Percentiles rank a stretch among this genome's conserved stretches.
phyloP scores from a whole-genome alignment of 2,329 filamentous ascomycete genomes.

The Microascus cirrosus region DNA sequence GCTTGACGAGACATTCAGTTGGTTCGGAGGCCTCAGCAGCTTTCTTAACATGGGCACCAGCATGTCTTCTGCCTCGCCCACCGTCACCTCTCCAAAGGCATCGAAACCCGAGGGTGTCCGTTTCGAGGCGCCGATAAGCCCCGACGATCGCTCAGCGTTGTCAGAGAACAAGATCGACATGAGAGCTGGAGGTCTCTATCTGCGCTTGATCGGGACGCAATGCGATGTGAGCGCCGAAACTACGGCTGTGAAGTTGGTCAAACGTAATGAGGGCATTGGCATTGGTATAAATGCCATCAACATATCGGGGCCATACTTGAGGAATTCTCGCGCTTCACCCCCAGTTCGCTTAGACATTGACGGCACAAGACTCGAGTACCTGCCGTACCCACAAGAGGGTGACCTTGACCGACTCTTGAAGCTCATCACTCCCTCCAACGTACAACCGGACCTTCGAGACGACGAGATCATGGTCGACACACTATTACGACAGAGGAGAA shows the following conservation, averaged over 20 bases:
- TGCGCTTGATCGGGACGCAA: constrained; percentile 66
- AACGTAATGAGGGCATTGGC: constrained; percentile 60
- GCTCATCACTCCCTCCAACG: constrained; percentile 82
- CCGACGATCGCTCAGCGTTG: constrained; percentile 31
- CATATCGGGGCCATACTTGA: constrained; percentile 58
- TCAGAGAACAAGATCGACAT: constrained; percentile 60
- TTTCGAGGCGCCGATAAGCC: constrained; percentile 41
- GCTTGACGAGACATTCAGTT: constrained; percentile 76
- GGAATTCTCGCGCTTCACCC: constrained; percentile 39
- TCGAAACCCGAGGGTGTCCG: constrained; percentile 44
- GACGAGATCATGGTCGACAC: constrained; percentile 95
- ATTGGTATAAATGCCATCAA: constrained; percentile 67
- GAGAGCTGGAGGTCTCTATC: constrained; percentile 63
- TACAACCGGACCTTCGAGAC: constrained; percentile 74
- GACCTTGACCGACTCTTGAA: constrained; percentile 76
- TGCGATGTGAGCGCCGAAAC: constrained; percentile 66
- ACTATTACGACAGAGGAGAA: constrained; percentile 70
- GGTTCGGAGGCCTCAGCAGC: constrained; percentile 85
- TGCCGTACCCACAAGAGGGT: constrained; percentile 59
- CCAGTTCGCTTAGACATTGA: constrained; percentile 52
- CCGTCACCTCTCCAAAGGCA: constrained; percentile 19
- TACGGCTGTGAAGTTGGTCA: constrained; percentile 71
- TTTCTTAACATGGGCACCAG: constrained; percentile 83
- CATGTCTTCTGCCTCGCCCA: constrained; percentile 61
- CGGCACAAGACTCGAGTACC: constrained; percentile 61